Evolutionary conservation across 2,329 filamentous ascomycete genomes (phyloP).

Genomic region (Phoma sp.): DNA sequence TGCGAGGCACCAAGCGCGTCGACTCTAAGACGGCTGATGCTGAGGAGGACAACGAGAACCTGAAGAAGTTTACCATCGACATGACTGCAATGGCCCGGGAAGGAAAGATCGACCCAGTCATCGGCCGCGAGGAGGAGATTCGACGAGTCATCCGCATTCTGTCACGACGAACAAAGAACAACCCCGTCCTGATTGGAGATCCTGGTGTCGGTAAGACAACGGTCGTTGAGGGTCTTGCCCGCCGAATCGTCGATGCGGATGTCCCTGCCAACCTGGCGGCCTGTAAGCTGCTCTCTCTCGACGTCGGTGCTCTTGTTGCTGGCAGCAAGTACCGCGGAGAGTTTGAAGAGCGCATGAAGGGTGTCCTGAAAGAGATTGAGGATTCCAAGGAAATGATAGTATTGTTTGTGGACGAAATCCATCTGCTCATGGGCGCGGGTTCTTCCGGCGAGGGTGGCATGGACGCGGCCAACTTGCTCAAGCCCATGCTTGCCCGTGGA

Average conservation of each 20-base stretch:
- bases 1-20: conserved; percentile 90
- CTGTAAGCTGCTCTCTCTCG: conserved; percentile 92
- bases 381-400: conserved; percentile 96
- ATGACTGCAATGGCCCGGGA: conserved; percentile 97
- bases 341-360: conserved; percentile 99
- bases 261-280: conserved; percentile 93
- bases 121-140: conserved; percentile 95
- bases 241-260: conserved; percentile 95
- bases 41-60: conserved; percentile 90
- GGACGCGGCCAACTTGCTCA: conserved; percentile 97
- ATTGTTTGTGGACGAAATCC: conserved; percentile 98
- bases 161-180: conserved; percentile 95
- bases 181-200: conserved; percentile 96
- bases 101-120: conserved; percentile 97
- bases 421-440: conserved; percentile 96
- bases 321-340: conserved; percentile 99
- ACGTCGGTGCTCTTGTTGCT: conserved; percentile 92
- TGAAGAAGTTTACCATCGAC: conserved; percentile 98
- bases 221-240: conserved; percentile 93
- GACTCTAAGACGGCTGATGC: conserved; percentile 96
- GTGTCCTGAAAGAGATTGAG: conserved; percentile 94
- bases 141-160: conserved; percentile 89
- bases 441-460: conserved; percentile 95
- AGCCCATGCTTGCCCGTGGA: conserved; percentile 96
- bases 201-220: conserved; percentile 99